Conservation (phyloP, 192 early-diverging fungal species). For the Rhizophagus prolifer region DNA sequence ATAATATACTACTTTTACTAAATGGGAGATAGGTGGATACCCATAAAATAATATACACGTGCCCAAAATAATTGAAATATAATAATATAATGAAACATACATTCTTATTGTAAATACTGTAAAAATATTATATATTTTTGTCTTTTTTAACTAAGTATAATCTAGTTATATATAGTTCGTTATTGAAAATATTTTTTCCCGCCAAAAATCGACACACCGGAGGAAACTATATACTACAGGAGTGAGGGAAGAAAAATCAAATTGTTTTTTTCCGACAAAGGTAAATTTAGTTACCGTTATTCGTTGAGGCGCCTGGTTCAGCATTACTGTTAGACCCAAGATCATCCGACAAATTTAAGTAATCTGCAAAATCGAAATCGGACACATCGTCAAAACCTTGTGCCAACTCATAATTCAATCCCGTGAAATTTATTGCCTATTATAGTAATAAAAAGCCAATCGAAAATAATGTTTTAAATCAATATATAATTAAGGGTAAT, state of each 20-base stretch:
- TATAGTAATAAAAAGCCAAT: not conserved
- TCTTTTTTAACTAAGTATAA: too few species aligned
- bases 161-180: not conserved
- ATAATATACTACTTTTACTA: slow-evolving; percentile 17
- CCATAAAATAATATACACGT: not conserved
- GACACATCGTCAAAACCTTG: not conserved
- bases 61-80: not conserved
- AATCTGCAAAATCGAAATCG: not conserved
- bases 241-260: not conserved
- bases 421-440: not conserved
- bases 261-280: not conserved
- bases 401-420: not conserved
- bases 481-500: not conserved
- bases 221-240: slow-evolving; percentile 5
- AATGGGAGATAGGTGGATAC: not conserved
- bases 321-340: not conserved
- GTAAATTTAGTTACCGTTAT: not conserved
- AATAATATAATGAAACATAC: not conserved
- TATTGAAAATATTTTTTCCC: not conserved
- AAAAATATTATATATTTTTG: too few species aligned
- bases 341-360: not conserved
- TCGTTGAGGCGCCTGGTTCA: not conserved
- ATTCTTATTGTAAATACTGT: not conserved
- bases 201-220: not conserved
- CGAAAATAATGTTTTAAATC: not conserved